A percentile compares a stretch with the other conserved stretches of the same genome.
Evolutionary conservation across 2,329 filamentous ascomycete genomes (phyloP).

Genomic region (Calonectria henricotiae): DNA sequence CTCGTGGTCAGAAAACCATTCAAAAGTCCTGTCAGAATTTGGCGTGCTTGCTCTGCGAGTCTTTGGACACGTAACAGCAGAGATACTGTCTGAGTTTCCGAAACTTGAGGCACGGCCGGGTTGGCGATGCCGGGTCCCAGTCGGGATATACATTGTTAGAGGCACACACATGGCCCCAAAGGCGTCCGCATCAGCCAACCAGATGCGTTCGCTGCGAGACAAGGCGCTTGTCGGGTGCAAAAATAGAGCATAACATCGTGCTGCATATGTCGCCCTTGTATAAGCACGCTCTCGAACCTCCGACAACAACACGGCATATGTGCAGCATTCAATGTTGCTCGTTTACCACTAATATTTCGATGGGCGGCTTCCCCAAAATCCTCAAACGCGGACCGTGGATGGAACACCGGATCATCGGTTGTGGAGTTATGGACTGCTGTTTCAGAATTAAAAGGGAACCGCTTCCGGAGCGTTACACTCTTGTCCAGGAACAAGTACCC

Average conservation of each 20-base stretch:
- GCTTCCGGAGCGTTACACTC: background rate
- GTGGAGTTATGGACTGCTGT: conserved; percentile 5
- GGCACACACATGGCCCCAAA: background rate
- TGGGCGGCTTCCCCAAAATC: background rate
- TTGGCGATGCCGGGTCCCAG: background rate
- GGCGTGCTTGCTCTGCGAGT: background rate
- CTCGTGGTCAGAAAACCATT: background rate
- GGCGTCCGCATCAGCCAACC: conserved; percentile 8
- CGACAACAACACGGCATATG: background rate
- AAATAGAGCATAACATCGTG: background rate
- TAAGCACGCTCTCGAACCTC: background rate
- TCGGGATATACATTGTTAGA: background rate
- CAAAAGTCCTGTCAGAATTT: background rate
- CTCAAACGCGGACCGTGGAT: conserved; percentile 19
- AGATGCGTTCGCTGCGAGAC: background rate
- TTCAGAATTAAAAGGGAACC: conserved; percentile 20
- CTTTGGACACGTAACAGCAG: background rate
- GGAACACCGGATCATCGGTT: conserved; percentile 13
- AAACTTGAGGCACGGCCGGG: conserved; percentile 2
- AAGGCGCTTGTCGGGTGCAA: conserved; percentile 1
- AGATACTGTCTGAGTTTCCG: background rate
- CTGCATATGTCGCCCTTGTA: background rate
- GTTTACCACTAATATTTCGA: background rate
- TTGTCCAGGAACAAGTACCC: conserved; percentile 1
- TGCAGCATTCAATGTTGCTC: background rate